These are phyloP conservation scores for Chondrostereum purpureum DNA, from an alignment of 1,284 basidiomycete genomes.

Conservation along the genomic window DNA sequence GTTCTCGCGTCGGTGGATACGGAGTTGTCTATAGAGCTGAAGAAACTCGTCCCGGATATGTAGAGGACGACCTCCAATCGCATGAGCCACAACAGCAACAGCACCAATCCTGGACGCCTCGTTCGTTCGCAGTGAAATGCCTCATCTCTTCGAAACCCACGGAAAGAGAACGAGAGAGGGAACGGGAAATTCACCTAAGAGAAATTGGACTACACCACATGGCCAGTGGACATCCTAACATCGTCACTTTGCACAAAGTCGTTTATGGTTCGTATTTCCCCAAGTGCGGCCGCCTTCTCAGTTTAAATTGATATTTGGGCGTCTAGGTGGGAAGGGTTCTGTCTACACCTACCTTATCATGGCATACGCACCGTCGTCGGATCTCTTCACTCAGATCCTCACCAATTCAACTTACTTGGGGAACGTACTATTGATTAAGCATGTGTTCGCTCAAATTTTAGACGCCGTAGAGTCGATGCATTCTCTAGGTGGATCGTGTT, in stretches of 20 bases:
- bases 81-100: too few species aligned
- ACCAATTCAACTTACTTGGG: conserved; percentile 70
- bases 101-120: too few species aligned
- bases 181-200: conserved; percentile 70
- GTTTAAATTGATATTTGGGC: too few species aligned
- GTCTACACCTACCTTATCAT: conserved; percentile 66
- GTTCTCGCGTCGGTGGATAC: conserved; percentile 90
- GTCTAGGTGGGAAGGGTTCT: too few species aligned
- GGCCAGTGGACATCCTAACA: conserved; percentile 80
- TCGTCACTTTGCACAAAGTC: conserved; percentile 87
- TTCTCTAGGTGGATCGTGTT: too few species aligned
- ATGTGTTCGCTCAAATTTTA: conserved; percentile 87
- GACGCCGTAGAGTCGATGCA: conserved; percentile 92
- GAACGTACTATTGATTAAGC: conserved; percentile 76
- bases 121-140: conserved; percentile 90
- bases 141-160: conserved; percentile 46
- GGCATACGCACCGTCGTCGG: conserved; percentile 82
- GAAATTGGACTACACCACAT: conserved; percentile 84
- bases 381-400: conserved; percentile 86
- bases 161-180: too few species aligned
- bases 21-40: conserved; percentile 93
- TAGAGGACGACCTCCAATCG: too few species aligned
- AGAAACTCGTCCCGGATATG: conserved; percentile 51
- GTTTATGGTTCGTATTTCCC: too few species aligned
- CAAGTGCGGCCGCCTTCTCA: too few species aligned